phyloP scores from a whole-genome alignment of 495 filamentous ascomycete species.

The Podospora sp. region DNA sequence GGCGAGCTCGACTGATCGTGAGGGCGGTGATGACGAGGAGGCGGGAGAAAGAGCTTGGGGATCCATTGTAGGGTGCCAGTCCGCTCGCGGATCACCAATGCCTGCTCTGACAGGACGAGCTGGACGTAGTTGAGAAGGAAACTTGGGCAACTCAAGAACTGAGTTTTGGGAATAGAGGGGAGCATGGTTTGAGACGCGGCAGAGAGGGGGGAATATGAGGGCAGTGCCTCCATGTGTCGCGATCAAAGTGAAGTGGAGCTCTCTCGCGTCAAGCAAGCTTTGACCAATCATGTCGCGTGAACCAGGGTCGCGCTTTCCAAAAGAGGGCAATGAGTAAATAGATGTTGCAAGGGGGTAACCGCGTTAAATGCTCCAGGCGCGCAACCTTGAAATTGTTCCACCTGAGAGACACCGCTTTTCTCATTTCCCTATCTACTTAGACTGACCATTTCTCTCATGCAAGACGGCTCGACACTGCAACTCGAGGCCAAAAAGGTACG shows the following conservation, averaged over 20 bases:
- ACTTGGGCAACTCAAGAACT: not conserved
- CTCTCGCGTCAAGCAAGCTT: not conserved
- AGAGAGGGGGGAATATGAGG: not conserved
- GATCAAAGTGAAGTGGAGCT: not conserved
- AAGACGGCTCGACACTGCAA: not conserved
- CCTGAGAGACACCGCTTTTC: too few relatives aligned
- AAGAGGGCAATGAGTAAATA: not conserved
- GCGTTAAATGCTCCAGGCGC: too few relatives aligned
- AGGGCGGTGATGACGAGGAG: constrained; percentile 15
- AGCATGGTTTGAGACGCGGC: not conserved
- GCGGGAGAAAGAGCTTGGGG: constrained; percentile 14
- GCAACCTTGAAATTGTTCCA: too few relatives aligned
- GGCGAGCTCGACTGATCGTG: constrained; percentile 8
- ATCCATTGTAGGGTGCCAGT: constrained; percentile 5
- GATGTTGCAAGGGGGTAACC: not conserved
- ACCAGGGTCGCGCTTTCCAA: not conserved
- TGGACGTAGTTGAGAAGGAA: not conserved
- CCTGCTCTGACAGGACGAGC: not conserved
- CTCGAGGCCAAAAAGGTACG: not conserved
- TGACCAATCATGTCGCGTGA: not conserved
- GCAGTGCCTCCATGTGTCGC: not conserved
- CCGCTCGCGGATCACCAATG: not conserved
- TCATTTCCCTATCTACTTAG: not conserved
- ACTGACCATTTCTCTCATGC: not conserved
- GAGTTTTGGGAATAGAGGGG: not conserved